Base-by-base conservation (phyloP, 2,329 filamentous ascomycete species). In the Cladophialophora yegresii region DNA sequence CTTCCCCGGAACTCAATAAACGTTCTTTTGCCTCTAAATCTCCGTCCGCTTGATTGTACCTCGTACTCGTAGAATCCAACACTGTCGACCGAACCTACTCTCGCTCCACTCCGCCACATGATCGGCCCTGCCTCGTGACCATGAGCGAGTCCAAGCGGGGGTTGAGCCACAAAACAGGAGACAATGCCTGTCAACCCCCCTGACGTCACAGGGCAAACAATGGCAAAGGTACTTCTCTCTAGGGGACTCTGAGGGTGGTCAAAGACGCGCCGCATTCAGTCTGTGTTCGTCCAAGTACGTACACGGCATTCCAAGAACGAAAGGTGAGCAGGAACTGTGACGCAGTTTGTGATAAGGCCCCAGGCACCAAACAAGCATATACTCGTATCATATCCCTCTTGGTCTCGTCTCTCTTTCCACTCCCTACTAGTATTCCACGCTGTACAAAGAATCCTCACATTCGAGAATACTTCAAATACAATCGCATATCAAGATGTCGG, bases 171-270 rank as follows among this genome's bases (percentile, higher is more conserved):
- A 60, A 61, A 68, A 59, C 63, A 68, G 49, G 66, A 58, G n/a
- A 65, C 61, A 62, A 63, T 61, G 64, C 54, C 13, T 51, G 36
- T n/a, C 9, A 22, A 58, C 26, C 23, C 16, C 6, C 16, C 53
- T 68, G 62, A 68, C 66, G 66, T 68, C 66, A 66, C 62, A 56
- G n/a, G 49, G 51, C 49, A 33, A 58, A 58, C 55, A 58, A 58
- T 32, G 60, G 32, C 56, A 10, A 51, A 51, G 13, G 5, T 13
- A 16, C 6, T 16, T n/a, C 36, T 40, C 16, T n/a, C 36, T 3
- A 43, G 36, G 36, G 36, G 13, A 12, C 4, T n/a, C 4, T 8
- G 36, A 16, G 16, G 5, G 36, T 28, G 36, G 16, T 43, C 36
- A 43, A 43, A 20, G 16, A 43, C 36, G 16, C 36, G 36, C 36